Evolutionary conservation across 2,329 filamentous ascomycete genomes (phyloP).

Genomic region (Penicillium sp.): DNA sequence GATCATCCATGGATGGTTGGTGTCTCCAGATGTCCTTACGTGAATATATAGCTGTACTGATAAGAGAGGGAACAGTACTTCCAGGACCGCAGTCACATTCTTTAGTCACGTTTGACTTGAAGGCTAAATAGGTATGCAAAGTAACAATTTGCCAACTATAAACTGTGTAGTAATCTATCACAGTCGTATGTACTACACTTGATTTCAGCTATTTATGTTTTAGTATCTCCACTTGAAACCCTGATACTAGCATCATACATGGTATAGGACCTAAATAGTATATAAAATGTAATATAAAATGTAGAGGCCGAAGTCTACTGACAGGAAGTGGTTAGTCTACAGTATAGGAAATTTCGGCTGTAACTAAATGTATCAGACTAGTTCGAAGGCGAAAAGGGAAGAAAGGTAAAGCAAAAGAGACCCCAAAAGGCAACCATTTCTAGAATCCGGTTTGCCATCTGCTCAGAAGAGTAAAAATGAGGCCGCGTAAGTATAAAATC

Average conservation of each 20-base stretch:
- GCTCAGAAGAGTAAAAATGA: not conserved
- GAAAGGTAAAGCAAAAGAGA: not conserved
- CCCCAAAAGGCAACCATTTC: no score
- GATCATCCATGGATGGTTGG: not conserved
- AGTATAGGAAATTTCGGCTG: not conserved
- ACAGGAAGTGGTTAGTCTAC: not conserved
- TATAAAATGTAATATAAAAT: not conserved
- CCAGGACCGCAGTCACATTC: no score
- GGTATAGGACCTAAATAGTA: not conserved
- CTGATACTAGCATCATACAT: not conserved
- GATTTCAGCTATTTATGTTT: no score
- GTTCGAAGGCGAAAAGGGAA: not conserved
- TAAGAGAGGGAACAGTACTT: no score
- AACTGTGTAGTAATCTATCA: no score
- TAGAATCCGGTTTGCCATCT: no score
- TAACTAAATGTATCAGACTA: not conserved
- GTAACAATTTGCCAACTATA: not conserved
- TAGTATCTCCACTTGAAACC: not conserved
- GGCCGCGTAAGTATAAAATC: conserved; percentile 1
- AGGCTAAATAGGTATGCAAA: no score
- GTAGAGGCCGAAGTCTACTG: not conserved
- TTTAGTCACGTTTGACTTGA: no score
- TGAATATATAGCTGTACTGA: not conserved
- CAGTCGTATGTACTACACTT: no score
- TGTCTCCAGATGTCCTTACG: not conserved